These are phyloP conservation scores for Chlamydomonas sphaeroides DNA, from an alignment of 139 green algal genomes.

Conservation along the genomic window DNA sequence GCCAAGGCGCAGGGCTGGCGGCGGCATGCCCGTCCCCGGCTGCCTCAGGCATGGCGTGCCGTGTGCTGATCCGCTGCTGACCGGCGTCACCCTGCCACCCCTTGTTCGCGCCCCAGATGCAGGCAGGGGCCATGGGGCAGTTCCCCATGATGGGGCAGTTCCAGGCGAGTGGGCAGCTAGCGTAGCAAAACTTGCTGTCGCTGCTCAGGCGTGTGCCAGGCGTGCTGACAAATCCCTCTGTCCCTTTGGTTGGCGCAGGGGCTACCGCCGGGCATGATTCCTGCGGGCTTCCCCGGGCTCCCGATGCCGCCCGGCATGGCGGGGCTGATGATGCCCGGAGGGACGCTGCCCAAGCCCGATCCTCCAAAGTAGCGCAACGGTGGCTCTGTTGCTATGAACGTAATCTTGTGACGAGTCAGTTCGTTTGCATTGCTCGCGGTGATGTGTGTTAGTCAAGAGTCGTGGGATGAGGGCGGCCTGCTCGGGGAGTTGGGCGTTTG, in stretches of 20 bases:
- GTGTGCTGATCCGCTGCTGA: too few relatives aligned
- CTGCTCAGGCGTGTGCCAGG: neutral
- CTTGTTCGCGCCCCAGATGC: neutral
- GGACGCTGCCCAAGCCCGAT: slow-evolving; percentile 12
- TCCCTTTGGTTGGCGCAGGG: neutral
- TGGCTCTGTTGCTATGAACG: too few relatives aligned
- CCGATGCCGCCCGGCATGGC: slow-evolving; percentile 23
- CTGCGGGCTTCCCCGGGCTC: slow-evolving; percentile 12
- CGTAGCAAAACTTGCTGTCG: too few relatives aligned
- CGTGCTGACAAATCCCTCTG: neutral
- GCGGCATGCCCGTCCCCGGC: too few relatives aligned
- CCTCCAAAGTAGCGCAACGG: slow-evolving; percentile 16
- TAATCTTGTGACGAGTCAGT: too few relatives aligned
- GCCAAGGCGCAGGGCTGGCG: too few relatives aligned
- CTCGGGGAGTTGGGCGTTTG: too few relatives aligned
- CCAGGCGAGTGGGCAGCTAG: neutral
- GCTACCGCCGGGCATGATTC: slow-evolving; percentile 31
- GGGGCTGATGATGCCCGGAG: slow-evolving; percentile 12
- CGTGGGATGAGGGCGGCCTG: too few relatives aligned
- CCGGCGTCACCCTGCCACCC: too few relatives aligned
- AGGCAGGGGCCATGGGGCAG: slow-evolving; percentile 6
- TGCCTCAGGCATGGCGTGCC: neutral
- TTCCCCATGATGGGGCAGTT: slow-evolving; percentile 26
- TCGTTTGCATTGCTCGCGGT: too few relatives aligned
- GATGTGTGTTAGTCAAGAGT: too few relatives aligned